Base-by-base conservation (phyloP, 345 rosid species). In the Gossypioides kirkii region DNA sequence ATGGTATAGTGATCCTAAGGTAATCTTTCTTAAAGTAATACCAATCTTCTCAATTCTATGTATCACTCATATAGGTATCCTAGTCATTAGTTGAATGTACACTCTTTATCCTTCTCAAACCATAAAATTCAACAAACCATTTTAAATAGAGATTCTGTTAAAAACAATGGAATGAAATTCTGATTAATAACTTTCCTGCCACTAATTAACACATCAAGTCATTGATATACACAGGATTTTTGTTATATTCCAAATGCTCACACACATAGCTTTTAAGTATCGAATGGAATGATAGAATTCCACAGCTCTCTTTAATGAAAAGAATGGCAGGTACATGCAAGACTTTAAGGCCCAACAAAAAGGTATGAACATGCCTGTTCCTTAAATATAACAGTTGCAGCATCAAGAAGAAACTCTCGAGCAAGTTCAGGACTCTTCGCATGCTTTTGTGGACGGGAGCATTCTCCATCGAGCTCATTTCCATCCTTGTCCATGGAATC, bases 371-470 rank as follows among this genome's bases (percentile, higher is more conserved):
- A 76, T 82, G 81, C 99, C 95, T 95, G 96, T 79, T 95, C 98
- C 86, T 95, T 95, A 69, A 95, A 95, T 74, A 95, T 91, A 74
- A 95, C 89, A 10, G 93, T 79, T 46, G 98, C 99, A 32, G 98
- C 96, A 87, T 95, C 99, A 42, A 95, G 87, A 80, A 95, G 99
- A 87, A 95, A 95, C 82, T 95, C 99, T 83, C 99, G 92, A 80
- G 99, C 99, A 85, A 92, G 99, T 84, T 95, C 99, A 75, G 98
- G 98, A 90, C 98, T 95, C 87, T 95, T 95, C 56, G 97, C 99
- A 78, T 95, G 99, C 84, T 95, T 92, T 80, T 92, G 98, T 42
- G 99, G 97, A 81, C 94, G 98, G 69, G 89, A 86, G 82, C 99
- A 92, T 76, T 95, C 98, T 76, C 91, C 98, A 87, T 95, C 98